These are phyloP conservation scores for Amphichorda felina DNA, from an alignment of 2,329 filamentous ascomycete species.

Conservation along the genomic window DNA sequence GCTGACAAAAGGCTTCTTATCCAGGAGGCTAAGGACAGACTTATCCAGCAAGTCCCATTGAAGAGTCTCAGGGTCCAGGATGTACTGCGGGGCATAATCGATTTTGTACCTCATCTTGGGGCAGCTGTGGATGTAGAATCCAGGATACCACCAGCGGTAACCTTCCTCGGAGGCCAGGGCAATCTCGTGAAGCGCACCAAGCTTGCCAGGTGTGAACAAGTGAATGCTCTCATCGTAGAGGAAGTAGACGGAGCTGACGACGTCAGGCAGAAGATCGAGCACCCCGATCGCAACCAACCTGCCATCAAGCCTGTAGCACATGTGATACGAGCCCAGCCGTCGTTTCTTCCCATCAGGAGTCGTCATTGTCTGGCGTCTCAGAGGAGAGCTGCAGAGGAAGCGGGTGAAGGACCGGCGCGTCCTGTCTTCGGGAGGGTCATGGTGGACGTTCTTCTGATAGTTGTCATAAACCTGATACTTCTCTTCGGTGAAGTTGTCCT, in stretches of 20 bases:
- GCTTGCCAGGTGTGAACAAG: conserved; percentile 58
- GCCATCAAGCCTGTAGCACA: conserved; percentile 71
- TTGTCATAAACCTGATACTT: conserved; percentile 64
- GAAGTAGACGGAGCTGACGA: conserved; percentile 75
- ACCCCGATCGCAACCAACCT: conserved; percentile 65
- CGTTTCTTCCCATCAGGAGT: conserved; percentile 37
- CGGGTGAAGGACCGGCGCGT: conserved; percentile 49
- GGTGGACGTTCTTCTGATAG: conserved; percentile 64
- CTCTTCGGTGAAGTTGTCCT: conserved; percentile 60
- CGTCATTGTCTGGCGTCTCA: conserved; percentile 33
- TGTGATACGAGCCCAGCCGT: conserved; percentile 63
- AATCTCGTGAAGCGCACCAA: conserved; percentile 65
- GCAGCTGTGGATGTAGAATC: conserved; percentile 73
- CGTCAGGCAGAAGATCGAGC: conserved; percentile 63
- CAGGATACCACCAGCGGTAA: conserved; percentile 68
- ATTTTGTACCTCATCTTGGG: conserved; percentile 80
- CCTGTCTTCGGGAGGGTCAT: conserved; percentile 50
- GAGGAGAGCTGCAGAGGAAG: conserved; percentile 63
- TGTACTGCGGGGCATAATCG: conserved; percentile 62
- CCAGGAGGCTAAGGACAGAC: conserved; percentile 33
- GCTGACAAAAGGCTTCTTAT: conserved; percentile 45
- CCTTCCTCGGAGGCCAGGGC: conserved; percentile 55
- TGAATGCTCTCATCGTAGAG: conserved; percentile 68
- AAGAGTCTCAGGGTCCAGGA: conserved; percentile 57
- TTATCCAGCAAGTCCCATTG: conserved; percentile 49